These are phyloP conservation scores for Lunularia cruciata DNA, from an alignment of 225 moss, liverwort and hornwort species.

Conservation along the genomic window DNA sequence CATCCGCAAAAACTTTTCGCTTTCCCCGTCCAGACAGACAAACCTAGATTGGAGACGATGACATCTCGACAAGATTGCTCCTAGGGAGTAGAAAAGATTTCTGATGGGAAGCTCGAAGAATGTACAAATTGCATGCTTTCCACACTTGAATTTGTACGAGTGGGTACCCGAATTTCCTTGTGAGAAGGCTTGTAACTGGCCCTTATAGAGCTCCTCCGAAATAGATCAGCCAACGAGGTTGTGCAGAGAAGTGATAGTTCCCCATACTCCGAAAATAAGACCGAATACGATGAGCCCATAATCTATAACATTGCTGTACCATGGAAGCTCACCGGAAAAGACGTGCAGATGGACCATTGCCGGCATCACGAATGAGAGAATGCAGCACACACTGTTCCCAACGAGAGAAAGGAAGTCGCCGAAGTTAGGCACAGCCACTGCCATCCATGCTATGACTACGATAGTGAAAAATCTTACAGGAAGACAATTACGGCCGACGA, in stretches of 20 bases:
- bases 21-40: neutral
- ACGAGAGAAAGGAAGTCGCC: constrained; percentile 79
- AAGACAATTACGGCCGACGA: constrained; percentile 50
- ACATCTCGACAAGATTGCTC: neutral
- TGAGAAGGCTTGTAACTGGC: neutral
- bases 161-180: neutral
- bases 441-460: constrained; percentile 62
- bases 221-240: constrained; percentile 11
- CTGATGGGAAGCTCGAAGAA: neutral
- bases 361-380: constrained; percentile 83
- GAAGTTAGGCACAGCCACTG: constrained; percentile 79
- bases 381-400: constrained; percentile 88
- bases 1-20: neutral
- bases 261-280: constrained; percentile 55
- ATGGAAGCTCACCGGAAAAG: constrained; percentile 24
- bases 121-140: neutral
- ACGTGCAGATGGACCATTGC: constrained; percentile 72
- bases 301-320: constrained; percentile 45
- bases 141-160: neutral
- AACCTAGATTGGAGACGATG: neutral
- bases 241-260: constrained; percentile 47
- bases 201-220: neutral
- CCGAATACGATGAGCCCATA: constrained; percentile 69
- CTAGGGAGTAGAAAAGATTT: too few relatives aligned
- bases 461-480: constrained; percentile 56